phyloP scores from a whole-genome alignment of 768 basidiomycete genomes.

The Tylopilus felleus region DNA sequence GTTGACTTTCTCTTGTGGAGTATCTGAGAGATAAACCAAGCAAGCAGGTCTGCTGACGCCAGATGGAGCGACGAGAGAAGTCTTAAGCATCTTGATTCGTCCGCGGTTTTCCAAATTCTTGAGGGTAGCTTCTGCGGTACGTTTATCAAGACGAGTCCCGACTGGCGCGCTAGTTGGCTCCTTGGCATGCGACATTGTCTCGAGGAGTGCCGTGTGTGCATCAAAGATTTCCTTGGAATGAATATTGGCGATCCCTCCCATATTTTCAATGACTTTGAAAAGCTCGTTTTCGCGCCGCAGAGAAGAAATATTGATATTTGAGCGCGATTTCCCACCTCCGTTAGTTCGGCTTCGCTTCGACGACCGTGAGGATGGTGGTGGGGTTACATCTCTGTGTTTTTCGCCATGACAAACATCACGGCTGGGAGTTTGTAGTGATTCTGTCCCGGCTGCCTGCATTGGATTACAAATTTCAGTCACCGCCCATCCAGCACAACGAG shows the following conservation, averaged over 20 bases:
- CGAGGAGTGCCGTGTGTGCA: constrained; percentile 60
- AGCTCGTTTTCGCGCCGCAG: constrained; percentile 81
- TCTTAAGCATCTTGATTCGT: constrained; percentile 67
- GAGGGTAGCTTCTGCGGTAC: constrained; percentile 61
- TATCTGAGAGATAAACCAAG: constrained; percentile 63
- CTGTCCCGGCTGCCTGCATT: neutral
- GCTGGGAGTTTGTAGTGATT: neutral
- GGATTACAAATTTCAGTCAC: neutral
- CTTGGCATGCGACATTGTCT: constrained; percentile 51
- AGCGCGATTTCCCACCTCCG: constrained; percentile 15
- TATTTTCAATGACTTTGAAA: constrained; percentile 56
- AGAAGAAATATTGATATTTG: constrained; percentile 68
- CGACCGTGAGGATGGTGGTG: constrained; percentile 8
- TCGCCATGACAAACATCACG: neutral
- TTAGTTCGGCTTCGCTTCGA: constrained; percentile 23
- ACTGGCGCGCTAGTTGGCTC: constrained; percentile 68
- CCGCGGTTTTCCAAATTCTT: constrained; percentile 61
- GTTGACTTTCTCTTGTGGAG: constrained; percentile 51
- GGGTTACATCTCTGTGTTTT: constrained; percentile 14
- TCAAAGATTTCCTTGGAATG: constrained; percentile 69
- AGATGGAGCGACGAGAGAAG: constrained; percentile 55
- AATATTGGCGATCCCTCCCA: constrained; percentile 65
- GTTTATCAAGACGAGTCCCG: constrained; percentile 69
- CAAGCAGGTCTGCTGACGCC: constrained; percentile 57
- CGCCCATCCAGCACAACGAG: neutral